Evolutionary conservation across 2,329 filamentous ascomycete genomes (phyloP).

Genomic region (Fusarium kyushuense): DNA sequence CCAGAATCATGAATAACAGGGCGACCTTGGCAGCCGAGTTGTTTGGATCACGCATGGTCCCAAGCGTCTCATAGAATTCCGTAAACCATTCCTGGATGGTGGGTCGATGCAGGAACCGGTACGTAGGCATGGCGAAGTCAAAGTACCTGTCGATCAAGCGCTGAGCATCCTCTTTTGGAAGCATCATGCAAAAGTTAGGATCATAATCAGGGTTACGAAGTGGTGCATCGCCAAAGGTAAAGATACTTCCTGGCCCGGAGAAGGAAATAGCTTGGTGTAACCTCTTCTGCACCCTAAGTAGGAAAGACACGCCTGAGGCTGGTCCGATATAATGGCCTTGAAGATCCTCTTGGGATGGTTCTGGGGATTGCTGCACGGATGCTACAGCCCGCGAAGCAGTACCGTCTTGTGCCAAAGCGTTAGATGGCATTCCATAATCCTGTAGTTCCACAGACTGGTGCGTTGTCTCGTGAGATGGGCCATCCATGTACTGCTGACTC

Average conservation of each 20-base stretch:
- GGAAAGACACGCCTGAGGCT: constrained; percentile 49
- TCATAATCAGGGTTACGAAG: constrained; percentile 53
- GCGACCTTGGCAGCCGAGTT: constrained; percentile 53
- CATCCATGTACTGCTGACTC: constrained; percentile 16
- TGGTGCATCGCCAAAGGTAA: constrained; percentile 64
- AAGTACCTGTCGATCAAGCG: constrained; percentile 64
- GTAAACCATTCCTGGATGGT: constrained; percentile 62
- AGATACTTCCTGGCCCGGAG: constrained; percentile 53
- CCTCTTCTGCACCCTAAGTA: constrained; percentile 50
- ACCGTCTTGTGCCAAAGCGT: constrained; percentile 2
- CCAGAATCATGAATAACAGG: constrained; percentile 63
- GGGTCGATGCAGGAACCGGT: constrained; percentile 66
- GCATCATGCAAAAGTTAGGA: constrained; percentile 55
- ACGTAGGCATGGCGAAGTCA: constrained; percentile 68
- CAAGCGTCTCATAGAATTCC: constrained; percentile 54
- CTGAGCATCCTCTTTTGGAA: constrained; percentile 52
- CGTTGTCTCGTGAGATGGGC: neutral
- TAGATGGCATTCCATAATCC: constrained; percentile 21
- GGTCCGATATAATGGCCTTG: constrained; percentile 52
- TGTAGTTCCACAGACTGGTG: constrained; percentile 13
- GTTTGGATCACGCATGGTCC: constrained; percentile 44
- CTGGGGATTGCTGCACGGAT: constrained; percentile 46
- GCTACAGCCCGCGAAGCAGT: constrained; percentile 13
- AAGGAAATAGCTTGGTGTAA: constrained; percentile 46
- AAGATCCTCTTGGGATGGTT: constrained; percentile 49